Evolutionary conservation across 495 filamentous ascomycete genomes (phyloP).

Genomic region (Aspergillus olivimuriae): DNA sequence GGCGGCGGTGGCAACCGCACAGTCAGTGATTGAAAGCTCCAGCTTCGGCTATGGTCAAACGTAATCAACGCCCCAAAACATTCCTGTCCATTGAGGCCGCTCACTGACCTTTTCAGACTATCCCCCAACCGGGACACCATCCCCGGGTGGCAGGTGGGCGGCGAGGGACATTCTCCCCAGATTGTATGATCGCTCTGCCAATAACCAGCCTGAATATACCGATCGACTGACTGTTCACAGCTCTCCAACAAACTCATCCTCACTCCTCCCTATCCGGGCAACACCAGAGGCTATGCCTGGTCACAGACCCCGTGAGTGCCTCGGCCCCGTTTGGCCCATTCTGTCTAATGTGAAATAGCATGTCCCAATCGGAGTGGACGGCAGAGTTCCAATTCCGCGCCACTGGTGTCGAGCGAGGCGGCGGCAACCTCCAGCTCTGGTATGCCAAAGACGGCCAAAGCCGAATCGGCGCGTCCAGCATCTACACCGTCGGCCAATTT

Average conservation of each 20-base stretch:
- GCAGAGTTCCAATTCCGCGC: conserved; percentile 83
- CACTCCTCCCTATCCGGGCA: conserved; percentile 83
- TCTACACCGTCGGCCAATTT: conserved; percentile 76
- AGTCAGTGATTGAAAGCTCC: conserved; percentile 56
- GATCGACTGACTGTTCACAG: conserved; percentile 18
- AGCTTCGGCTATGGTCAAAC: conserved; percentile 71
- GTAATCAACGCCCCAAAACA: conserved; percentile 27
- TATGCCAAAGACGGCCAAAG: conserved; percentile 66
- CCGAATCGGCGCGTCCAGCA: conserved; percentile 60
- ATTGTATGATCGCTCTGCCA: conserved; percentile 43
- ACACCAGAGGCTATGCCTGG: conserved; percentile 79
- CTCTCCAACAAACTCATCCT: conserved; percentile 89
- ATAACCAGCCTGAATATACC: neutral
- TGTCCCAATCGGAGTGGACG: conserved; percentile 60
- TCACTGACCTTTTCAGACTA: conserved; percentile 37
- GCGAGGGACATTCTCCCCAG: conserved; percentile 63
- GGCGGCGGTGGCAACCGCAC: conserved; percentile 50
- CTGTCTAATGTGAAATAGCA: too few relatives aligned
- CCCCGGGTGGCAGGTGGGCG: conserved; percentile 62
- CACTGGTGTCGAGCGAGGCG: conserved; percentile 74
- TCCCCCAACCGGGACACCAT: conserved; percentile 50
- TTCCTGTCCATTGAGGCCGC: conserved; percentile 9
- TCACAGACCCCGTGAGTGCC: conserved; percentile 55
- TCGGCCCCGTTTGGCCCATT: too few relatives aligned
- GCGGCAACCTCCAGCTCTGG: conserved; percentile 93